phyloP scores from a whole-genome alignment of 441 rosid species.

The Biscutella laevigata region DNA sequence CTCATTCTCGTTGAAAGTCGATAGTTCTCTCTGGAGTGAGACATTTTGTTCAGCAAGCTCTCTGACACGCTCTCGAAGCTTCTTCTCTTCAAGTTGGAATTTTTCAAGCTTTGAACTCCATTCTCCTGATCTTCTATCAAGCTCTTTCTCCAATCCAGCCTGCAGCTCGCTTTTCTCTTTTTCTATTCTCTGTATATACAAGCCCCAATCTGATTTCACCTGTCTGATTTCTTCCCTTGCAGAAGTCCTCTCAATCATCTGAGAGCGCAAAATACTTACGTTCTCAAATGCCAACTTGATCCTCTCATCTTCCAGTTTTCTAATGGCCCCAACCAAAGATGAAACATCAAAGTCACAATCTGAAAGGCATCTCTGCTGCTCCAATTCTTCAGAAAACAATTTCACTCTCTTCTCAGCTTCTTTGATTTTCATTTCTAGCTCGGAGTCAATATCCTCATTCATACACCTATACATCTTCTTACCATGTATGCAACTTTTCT shows the following conservation, averaged over 20 bases:
- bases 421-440: slow-evolving; percentile 46
- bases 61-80: slow-evolving; percentile 84
- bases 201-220: slow-evolving; percentile 50
- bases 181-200: slow-evolving; percentile 45
- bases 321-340: slow-evolving; percentile 48
- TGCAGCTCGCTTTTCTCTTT: slow-evolving; percentile 81
- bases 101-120: slow-evolving; percentile 81
- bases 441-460: slow-evolving; percentile 45
- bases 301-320: slow-evolving; percentile 58
- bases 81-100: slow-evolving; percentile 71
- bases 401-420: slow-evolving; percentile 69
- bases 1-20: slow-evolving; percentile 63
- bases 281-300: slow-evolving; percentile 69
- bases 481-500: slow-evolving; percentile 24
- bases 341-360: slow-evolving; percentile 53
- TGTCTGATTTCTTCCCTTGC: slow-evolving; percentile 49
- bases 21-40: slow-evolving; percentile 76
- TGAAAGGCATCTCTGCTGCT: slow-evolving; percentile 47
- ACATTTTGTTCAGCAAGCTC: slow-evolving; percentile 97
- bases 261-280: slow-evolving; percentile 51
- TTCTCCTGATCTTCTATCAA: slow-evolving; percentile 91
- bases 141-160: slow-evolving; percentile 75
- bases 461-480: slow-evolving; percentile 22
- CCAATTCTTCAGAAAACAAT: slow-evolving; percentile 57
- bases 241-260: slow-evolving; percentile 45